These are phyloP conservation scores for Lolium rigidum DNA, from an alignment of 176 grass and related monocot species.

Conservation along the genomic window DNA sequence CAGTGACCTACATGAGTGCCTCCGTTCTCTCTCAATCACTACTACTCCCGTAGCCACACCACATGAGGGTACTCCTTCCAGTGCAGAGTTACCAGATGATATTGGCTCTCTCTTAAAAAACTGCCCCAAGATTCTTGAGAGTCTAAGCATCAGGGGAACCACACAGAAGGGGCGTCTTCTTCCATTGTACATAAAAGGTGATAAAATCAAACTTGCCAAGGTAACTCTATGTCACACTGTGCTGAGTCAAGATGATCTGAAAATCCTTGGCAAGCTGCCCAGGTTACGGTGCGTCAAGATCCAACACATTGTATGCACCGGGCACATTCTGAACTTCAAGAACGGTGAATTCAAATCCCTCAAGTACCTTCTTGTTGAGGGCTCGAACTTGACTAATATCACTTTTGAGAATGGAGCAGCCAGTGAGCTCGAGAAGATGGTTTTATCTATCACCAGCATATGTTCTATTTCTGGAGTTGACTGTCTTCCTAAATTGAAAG, in stretches of 20 bases:
- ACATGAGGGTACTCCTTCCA: not conserved
- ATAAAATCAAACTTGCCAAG: slow-evolving; percentile 8
- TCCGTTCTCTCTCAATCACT: slow-evolving; percentile 3
- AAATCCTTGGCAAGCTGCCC: not conserved
- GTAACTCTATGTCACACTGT: slow-evolving; percentile 3
- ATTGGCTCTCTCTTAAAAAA: not conserved
- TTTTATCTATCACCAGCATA: not conserved
- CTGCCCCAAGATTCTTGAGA: slow-evolving; percentile 32
- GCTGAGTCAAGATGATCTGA: not conserved
- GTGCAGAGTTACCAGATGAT: not conserved
- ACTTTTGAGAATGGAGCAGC: not conserved
- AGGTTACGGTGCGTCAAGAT: slow-evolving; percentile 4
- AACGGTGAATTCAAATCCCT: not conserved
- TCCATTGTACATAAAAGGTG: not conserved
- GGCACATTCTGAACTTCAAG: not conserved
- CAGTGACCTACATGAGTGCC: slow-evolving; percentile 9
- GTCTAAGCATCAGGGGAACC: slow-evolving; percentile 27
- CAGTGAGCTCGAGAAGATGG: not conserved
- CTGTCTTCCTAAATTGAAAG: not conserved
- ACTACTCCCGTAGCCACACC: not conserved
- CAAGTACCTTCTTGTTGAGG: not conserved
- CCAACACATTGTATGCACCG: not conserved
- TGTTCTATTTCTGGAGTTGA: not conserved
- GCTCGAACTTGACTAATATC: not conserved
- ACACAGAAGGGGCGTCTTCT: slow-evolving; percentile 7